These are phyloP conservation scores for Apophysomyces variabilis DNA, from an alignment of 371 early-diverging fungal genomes.

Conservation along the genomic window DNA sequence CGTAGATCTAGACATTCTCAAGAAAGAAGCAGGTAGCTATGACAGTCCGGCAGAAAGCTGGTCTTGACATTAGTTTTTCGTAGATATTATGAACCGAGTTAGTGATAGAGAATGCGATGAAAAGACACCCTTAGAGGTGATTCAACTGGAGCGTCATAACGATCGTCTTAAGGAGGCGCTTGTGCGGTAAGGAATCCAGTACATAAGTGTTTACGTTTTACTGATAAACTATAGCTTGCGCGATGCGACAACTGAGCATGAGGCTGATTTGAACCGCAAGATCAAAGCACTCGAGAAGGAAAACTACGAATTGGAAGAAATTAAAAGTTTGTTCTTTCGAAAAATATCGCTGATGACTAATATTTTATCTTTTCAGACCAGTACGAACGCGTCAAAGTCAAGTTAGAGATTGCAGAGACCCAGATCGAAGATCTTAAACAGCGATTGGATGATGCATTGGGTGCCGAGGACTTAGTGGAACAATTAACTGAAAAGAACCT, in stretches of 20 bases:
- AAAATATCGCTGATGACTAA: background rate
- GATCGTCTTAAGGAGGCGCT: slow-evolving; percentile 90
- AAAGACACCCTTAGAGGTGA: slow-evolving; percentile 61
- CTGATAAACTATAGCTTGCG: slow-evolving; percentile 58
- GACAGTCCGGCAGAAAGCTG: too few relatives aligned
- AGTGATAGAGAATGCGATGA: slow-evolving; percentile 36
- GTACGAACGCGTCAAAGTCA: slow-evolving; percentile 59
- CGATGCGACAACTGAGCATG: slow-evolving; percentile 78
- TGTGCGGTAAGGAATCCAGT: slow-evolving; percentile 49
- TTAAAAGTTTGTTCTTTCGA: slow-evolving; percentile 25
- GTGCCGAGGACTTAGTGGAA: slow-evolving; percentile 83
- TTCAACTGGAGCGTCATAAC: slow-evolving; percentile 81
- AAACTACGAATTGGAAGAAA: slow-evolving; percentile 60
- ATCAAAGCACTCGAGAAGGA: slow-evolving; percentile 77
- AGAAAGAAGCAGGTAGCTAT: slow-evolving; percentile 55
- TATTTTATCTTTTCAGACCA: slow-evolving; percentile 41
- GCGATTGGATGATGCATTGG: slow-evolving; percentile 81
- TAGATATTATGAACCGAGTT: slow-evolving; percentile 45
- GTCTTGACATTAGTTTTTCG: too few relatives aligned
- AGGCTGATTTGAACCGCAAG: slow-evolving; percentile 68
- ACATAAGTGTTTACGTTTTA: background rate
- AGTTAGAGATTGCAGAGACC: slow-evolving; percentile 62
- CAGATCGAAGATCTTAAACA: slow-evolving; percentile 84
- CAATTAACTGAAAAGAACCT: slow-evolving; percentile 82
- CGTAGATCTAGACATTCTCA: slow-evolving; percentile 72